These are phyloP conservation scores for Mucor saturninus DNA, from an alignment of 371 early-diverging fungal genomes.

Conservation along the genomic window DNA sequence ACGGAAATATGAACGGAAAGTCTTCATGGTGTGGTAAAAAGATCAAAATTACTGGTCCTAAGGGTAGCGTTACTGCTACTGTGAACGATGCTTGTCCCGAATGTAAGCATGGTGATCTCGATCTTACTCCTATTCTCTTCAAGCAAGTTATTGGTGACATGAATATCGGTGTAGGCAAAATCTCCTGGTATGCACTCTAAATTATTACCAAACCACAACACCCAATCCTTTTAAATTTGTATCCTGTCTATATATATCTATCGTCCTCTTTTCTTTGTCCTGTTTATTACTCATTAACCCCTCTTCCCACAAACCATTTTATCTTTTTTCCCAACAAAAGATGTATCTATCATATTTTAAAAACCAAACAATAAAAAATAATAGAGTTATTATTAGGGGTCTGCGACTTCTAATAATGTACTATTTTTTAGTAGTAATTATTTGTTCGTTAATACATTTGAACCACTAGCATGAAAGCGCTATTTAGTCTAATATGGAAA, in stretches of 20 bases:
- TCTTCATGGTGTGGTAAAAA: conserved; percentile 38
- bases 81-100: conserved; percentile 36
- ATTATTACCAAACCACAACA: not conserved
- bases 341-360: conserved; percentile 3
- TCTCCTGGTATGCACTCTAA: conserved; percentile 28
- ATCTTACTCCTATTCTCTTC: conserved; percentile 67
- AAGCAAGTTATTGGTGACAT: conserved; percentile 33
- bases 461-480: no score
- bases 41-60: conserved; percentile 30
- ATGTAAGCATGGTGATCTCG: conserved; percentile 35
- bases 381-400: conserved; percentile 1
- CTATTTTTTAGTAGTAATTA: no score
- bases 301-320: not conserved
- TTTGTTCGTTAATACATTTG: no score
- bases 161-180: conserved; percentile 29
- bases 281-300: no score
- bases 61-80: conserved; percentile 23
- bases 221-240: no score
- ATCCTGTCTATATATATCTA: not conserved
- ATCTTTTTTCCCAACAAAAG: conserved; percentile 5
- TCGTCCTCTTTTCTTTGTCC: not conserved
- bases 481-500: no score
- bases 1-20: conserved; percentile 28
- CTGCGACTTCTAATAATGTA: no score
- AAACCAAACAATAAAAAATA: not conserved